Percentiles rank a stretch among this genome's conserved stretches.
phyloP scores from a whole-genome alignment of 148 eudicot species.

The Persicaria tinctoria region DNA sequence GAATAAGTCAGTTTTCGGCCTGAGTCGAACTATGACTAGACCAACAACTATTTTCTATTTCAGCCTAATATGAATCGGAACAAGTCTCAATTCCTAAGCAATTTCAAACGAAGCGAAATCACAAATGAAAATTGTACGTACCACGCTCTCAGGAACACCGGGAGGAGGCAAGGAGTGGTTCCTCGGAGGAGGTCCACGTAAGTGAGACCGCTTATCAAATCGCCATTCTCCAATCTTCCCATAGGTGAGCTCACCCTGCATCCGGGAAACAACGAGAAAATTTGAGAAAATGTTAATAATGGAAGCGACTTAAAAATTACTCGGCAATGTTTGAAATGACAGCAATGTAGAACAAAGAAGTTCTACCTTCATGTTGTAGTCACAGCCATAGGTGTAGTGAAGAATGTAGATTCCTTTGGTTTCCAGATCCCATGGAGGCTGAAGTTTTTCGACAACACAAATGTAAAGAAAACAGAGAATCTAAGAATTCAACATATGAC shows the following conservation, averaged over 20 bases:
- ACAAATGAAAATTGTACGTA: constrained; percentile 15
- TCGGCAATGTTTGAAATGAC: background rate
- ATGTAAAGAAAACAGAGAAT: background rate
- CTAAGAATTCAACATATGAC: background rate
- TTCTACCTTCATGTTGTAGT: constrained; percentile 35
- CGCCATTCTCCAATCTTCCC: constrained; percentile 45
- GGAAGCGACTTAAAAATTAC: background rate
- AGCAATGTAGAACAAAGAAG: background rate
- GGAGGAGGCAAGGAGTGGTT: constrained; percentile 43
- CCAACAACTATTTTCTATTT: background rate
- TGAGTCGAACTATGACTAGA: no score
- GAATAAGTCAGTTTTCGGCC: no score
- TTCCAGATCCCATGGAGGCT: constrained; percentile 49
- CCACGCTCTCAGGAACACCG: constrained; percentile 42
- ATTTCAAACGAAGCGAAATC: background rate
- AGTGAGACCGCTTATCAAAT: constrained; percentile 35
- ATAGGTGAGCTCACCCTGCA: constrained; percentile 33
- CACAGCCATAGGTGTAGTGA: constrained; percentile 44
- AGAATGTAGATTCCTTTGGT: constrained; percentile 29
- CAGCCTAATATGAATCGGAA: background rate
- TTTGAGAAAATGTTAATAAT: background rate
- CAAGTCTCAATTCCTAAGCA: background rate
- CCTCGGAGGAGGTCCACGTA: constrained; percentile 33
- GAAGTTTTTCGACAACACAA: constrained; percentile 2
- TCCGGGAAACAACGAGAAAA: background rate